Evolutionary conservation across 176 grass and related monocot species (phyloP).

Genomic region (Lolium perenne): DNA sequence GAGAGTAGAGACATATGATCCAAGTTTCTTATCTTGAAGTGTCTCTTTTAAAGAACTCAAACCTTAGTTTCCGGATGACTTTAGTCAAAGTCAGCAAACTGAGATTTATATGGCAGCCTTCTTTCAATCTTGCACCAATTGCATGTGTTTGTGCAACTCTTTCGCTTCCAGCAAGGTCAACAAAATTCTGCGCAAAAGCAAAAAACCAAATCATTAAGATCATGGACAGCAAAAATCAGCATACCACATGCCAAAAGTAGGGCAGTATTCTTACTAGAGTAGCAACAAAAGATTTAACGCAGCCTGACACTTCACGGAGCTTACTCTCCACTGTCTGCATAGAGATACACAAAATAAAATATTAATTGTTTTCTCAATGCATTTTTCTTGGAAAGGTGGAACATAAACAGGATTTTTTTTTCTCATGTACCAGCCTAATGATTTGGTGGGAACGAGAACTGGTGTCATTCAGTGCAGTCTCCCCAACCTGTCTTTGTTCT

Average conservation of each 20-base stretch:
- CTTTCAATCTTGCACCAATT: constrained; percentile 87
- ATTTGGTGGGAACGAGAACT: constrained; percentile 94
- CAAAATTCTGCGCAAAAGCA: constrained; percentile 79
- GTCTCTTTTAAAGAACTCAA: not conserved
- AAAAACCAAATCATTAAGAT: constrained; percentile 34
- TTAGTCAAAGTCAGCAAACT: constrained; percentile 91
- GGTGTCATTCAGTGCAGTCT: constrained; percentile 82
- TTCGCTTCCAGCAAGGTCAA: constrained; percentile 98
- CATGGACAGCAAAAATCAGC: constrained; percentile 40
- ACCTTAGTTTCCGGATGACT: constrained; percentile 98
- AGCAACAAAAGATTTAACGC: constrained; percentile 94
- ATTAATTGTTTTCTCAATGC: constrained; percentile 33
- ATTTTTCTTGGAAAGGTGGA: constrained; percentile 22
- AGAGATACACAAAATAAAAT: constrained; percentile 31
- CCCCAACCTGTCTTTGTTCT: constrained; percentile 95
- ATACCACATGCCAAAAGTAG: constrained; percentile 11
- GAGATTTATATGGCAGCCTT: constrained; percentile 94
- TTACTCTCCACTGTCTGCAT: constrained; percentile 78
- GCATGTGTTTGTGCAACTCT: constrained; percentile 88
- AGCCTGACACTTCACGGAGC: constrained; percentile 78
- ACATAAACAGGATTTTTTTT: constrained; percentile 21
- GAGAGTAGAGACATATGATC: not conserved
- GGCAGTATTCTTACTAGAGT: constrained; percentile 64
- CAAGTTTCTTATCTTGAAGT: constrained; percentile 6
- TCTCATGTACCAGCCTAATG: constrained; percentile 81